These are phyloP conservation scores for Nemania sp. DNA, from an alignment of 2,329 filamentous ascomycete species.

Conservation along the genomic window DNA sequence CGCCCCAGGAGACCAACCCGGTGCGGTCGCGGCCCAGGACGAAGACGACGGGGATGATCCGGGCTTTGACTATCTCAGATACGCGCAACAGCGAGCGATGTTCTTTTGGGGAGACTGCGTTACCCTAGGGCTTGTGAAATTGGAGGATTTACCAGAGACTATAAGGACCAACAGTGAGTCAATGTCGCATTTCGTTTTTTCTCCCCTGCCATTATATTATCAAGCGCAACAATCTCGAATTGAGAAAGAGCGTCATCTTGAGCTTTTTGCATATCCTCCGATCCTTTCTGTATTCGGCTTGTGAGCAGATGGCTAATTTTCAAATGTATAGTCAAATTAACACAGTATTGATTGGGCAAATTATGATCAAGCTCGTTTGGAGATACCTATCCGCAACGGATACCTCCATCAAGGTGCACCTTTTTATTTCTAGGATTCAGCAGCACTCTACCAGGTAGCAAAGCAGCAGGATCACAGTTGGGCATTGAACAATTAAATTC, in stretches of 20 bases:
- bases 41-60: slow-evolving; percentile 57
- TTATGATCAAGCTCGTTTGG: not conserved
- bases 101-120: slow-evolving; percentile 96
- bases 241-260: no score
- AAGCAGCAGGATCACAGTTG: no score
- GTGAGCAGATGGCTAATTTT: not conserved
- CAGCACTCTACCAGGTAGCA: no score
- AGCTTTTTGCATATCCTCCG: no score
- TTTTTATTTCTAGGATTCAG: no score
- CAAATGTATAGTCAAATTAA: slow-evolving; percentile 17
- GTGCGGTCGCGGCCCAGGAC: slow-evolving; percentile 31
- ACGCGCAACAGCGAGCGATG: slow-evolving; percentile 86
- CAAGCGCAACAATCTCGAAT: not conserved
- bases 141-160: slow-evolving; percentile 75
- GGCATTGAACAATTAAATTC: not conserved
- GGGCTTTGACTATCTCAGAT: slow-evolving; percentile 90
- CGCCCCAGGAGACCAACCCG: slow-evolving; percentile 23
- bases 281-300: not conserved
- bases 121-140: slow-evolving; percentile 71
- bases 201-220: not conserved
- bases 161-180: slow-evolving; percentile 69
- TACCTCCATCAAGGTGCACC: not conserved
- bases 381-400: not conserved
- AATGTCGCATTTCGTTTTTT: slow-evolving; percentile 61
- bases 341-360: slow-evolving; percentile 10